These are phyloP conservation scores for Geotrichum cucujoidarum DNA, from an alignment of 1,139 yeast genomes.

Conservation along the genomic window DNA sequence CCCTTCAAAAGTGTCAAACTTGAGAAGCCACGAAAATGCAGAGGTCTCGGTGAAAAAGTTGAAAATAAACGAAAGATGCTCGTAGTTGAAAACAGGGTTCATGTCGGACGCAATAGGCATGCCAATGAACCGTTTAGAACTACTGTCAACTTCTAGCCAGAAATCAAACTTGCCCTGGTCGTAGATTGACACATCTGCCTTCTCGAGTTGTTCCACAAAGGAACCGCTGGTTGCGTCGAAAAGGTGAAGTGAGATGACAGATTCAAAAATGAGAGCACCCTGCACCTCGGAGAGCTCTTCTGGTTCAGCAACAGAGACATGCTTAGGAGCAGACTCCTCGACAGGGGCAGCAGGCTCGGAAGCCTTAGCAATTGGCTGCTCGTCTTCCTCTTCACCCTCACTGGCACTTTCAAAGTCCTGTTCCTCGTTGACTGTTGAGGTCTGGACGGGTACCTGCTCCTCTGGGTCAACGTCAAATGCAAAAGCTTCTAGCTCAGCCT, in stretches of 20 bases:
- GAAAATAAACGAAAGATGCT: conserved; percentile 50
- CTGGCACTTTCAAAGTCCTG: conserved; percentile 2
- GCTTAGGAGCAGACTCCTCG: neutral
- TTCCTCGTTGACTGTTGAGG: neutral
- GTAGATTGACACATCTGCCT: conserved; percentile 40
- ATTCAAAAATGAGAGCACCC: conserved; percentile 7
- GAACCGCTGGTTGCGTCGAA: conserved; percentile 51
- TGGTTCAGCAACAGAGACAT: neutral
- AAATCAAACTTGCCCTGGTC: conserved; percentile 51
- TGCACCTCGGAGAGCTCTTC: conserved; percentile 17
- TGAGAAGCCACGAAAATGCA: conserved; percentile 59
- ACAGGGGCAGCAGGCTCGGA: neutral
- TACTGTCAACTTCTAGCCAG: conserved; percentile 45
- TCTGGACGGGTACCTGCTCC: neutral
- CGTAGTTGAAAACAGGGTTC: conserved; percentile 63
- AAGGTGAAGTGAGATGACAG: conserved; percentile 45
- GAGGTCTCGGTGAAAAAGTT: conserved; percentile 45
- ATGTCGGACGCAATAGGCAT: conserved; percentile 46
- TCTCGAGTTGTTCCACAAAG: conserved; percentile 45
- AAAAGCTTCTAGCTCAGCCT: conserved; percentile 54
- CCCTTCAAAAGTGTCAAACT: conserved; percentile 43
- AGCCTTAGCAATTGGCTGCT: neutral
- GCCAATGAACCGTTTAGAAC: conserved; percentile 39
- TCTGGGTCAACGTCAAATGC: conserved; percentile 35
- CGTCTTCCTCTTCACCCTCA: neutral